Evolutionary conservation across 148 eudicot genomes (phyloP).

Genomic region (Amaranthus palmeri): DNA sequence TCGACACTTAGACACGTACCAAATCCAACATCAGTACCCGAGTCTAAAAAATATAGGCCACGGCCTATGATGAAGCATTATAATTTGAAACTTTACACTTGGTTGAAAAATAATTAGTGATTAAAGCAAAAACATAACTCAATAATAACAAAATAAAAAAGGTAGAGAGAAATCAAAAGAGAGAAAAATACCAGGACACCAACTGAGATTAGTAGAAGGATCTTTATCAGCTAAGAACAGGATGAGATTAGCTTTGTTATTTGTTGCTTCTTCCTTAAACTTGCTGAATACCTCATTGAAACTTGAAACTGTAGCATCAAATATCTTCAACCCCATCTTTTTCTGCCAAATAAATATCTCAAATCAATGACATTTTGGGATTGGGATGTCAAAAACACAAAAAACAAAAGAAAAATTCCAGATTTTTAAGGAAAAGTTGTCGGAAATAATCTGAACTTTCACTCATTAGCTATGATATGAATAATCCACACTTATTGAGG

Average conservation of each 20-base stretch:
- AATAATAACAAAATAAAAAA: no score
- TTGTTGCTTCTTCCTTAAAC: slow-evolving; percentile 51
- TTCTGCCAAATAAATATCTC: background rate
- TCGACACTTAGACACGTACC: no score
- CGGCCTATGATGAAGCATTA: no score
- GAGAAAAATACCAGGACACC: slow-evolving; percentile 78
- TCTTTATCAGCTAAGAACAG: slow-evolving; percentile 85
- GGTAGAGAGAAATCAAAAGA: background rate
- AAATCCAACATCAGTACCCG: no score
- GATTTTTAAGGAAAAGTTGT: background rate
- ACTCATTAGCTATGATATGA: no score
- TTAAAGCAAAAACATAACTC: background rate
- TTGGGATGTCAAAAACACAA: background rate
- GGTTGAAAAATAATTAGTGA: background rate
- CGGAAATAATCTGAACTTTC: background rate
- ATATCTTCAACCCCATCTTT: slow-evolving; percentile 58
- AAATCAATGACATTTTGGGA: no score
- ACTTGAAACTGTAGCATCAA: slow-evolving; percentile 55
- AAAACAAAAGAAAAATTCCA: background rate
- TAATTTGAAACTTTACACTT: background rate
- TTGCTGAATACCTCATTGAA: slow-evolving; percentile 51
- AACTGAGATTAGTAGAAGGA: slow-evolving; percentile 70
- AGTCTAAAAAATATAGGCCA: no score
- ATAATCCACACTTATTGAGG: no score
- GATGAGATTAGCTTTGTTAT: slow-evolving; percentile 68